Conservation (phyloP, 1,284 basidiomycete species). For the Tetrapyrgos nigripes region DNA sequence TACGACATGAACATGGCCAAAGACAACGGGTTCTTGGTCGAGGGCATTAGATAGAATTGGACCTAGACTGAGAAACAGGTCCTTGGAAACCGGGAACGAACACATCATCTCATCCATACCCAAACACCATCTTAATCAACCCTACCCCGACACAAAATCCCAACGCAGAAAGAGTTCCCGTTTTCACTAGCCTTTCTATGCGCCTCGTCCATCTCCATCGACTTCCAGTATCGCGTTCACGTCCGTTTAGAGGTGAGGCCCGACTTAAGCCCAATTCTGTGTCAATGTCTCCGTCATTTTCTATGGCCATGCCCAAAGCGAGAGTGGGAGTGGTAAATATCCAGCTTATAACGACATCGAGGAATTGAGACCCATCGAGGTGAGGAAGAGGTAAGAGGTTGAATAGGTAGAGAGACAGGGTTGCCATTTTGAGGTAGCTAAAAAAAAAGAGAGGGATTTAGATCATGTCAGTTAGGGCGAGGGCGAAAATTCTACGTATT, state of each 20-base stretch:
- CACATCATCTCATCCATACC: background rate
- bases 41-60: too few relatives aligned
- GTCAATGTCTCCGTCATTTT: background rate
- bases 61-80: too few relatives aligned
- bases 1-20: too few relatives aligned
- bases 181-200: slow-evolving; percentile 2
- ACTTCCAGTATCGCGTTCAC: background rate
- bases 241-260: too few relatives aligned
- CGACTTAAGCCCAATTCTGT: slow-evolving; percentile 6
- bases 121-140: background rate
- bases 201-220: slow-evolving; percentile 5
- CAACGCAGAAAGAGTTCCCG: background rate
- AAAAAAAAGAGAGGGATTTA: background rate
- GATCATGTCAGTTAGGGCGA: slow-evolving; percentile 7
- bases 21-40: too few relatives aligned
- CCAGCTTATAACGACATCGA: slow-evolving; percentile 47
- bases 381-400: slow-evolving; percentile 71
- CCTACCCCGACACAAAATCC: background rate
- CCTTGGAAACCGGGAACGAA: too few relatives aligned
- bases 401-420: slow-evolving; percentile 73
- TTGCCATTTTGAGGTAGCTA: slow-evolving; percentile 69
- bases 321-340: background rate
- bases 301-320: background rate
- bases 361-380: slow-evolving; percentile 66
- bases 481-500: background rate